A percentile compares a stretch with the other conserved stretches of the same genome.
Evolutionary conservation across 371 early-diverging fungal species (phyloP).

Genomic region (Lichtheimia ramosa): DNA sequence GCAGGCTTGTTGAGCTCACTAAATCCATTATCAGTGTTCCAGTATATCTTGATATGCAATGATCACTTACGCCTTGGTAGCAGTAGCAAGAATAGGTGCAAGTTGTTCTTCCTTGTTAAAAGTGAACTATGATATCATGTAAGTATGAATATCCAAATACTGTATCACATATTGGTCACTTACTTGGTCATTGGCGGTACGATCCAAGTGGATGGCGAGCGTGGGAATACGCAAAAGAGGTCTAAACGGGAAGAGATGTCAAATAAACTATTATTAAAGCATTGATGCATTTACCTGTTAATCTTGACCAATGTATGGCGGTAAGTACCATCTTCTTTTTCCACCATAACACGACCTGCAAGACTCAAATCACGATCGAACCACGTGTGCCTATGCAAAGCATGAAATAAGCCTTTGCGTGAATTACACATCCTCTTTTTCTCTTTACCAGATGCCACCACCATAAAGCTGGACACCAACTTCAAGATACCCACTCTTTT

Average conservation of each 20-base stretch:
- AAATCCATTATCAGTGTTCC: neutral
- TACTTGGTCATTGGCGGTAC: slow-evolving; percentile 70
- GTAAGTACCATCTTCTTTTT: slow-evolving; percentile 67
- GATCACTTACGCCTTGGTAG: slow-evolving; percentile 60
- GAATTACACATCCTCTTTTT: neutral
- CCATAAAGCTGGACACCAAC: slow-evolving; percentile 92
- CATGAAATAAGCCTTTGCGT: neutral
- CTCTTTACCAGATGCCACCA: slow-evolving; percentile 84
- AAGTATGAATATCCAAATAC: neutral
- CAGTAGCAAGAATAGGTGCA: slow-evolving; percentile 85
- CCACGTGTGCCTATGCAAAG: slow-evolving; percentile 87
- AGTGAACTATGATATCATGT: slow-evolving; percentile 55
- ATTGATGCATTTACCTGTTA: slow-evolving; percentile 50
- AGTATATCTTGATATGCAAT: neutral
- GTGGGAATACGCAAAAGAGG: slow-evolving; percentile 94
- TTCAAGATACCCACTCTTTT: slow-evolving; percentile 81
- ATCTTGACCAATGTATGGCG: slow-evolving; percentile 76
- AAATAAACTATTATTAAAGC: neutral
- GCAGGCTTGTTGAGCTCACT: slow-evolving; percentile 29
- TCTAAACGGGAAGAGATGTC: slow-evolving; percentile 15
- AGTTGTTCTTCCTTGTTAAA: slow-evolving; percentile 96
- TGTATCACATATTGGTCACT: slow-evolving; percentile 1
- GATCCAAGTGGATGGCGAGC: slow-evolving; percentile 96
- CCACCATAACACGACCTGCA: slow-evolving; percentile 94
- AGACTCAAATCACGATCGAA: slow-evolving; percentile 96